Conservation (phyloP, 2,329 filamentous ascomycete genomes). For the Epichloe typhina region DNA sequence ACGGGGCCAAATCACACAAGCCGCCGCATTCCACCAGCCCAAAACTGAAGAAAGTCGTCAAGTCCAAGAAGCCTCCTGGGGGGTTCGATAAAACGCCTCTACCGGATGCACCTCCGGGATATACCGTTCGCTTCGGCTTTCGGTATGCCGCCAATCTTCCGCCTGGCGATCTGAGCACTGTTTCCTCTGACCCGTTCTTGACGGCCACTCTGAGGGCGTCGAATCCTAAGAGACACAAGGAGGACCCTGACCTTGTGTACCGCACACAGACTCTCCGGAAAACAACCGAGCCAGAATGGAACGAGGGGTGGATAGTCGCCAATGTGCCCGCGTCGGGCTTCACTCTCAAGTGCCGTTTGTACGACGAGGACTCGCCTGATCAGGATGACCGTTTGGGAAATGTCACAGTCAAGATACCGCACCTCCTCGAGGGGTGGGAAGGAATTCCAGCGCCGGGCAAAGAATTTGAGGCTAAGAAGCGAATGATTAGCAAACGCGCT, state of each 20-base stretch:
- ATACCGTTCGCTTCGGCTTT: constrained; percentile 75
- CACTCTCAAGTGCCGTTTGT: constrained; percentile 70
- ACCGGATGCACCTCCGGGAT: constrained; percentile 61
- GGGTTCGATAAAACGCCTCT: constrained; percentile 73
- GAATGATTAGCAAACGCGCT: constrained; percentile 74
- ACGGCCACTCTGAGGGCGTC: constrained; percentile 59
- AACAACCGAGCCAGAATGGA: constrained; percentile 65
- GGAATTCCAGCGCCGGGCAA: constrained; percentile 48
- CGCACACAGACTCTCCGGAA: constrained; percentile 65
- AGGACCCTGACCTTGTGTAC: constrained; percentile 63
- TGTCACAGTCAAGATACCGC: constrained; percentile 54
- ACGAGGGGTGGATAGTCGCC: constrained; percentile 75
- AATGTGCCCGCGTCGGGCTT: constrained; percentile 76
- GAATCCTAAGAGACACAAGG: constrained; percentile 67
- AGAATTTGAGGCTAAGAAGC: constrained; percentile 64
- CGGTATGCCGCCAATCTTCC: constrained; percentile 71
- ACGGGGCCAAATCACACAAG: background rate
- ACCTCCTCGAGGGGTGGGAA: constrained; percentile 51
- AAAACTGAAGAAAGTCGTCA: constrained; percentile 14
- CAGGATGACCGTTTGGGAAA: constrained; percentile 82
- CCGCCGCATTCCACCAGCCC: background rate
- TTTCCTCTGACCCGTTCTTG: constrained; percentile 75
- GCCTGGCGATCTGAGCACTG: constrained; percentile 62
- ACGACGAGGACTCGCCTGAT: constrained; percentile 81
- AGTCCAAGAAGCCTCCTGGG: constrained; percentile 48